Evolutionary conservation across 208 protist genomes (phyloP).

Genomic region (Crithidia sp.): DNA sequence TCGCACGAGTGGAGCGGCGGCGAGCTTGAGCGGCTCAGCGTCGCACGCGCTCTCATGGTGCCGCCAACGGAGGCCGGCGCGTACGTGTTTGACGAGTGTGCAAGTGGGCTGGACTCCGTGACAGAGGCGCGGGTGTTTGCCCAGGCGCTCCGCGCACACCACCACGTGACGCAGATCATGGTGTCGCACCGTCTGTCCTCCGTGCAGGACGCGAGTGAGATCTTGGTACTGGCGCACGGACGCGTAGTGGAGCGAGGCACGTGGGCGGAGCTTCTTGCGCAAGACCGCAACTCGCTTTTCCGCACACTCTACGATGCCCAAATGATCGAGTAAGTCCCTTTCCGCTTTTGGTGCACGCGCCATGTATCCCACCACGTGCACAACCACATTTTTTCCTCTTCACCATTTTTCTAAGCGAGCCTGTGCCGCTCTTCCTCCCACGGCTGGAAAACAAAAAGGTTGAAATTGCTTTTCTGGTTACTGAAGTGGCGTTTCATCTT

Average conservation of each 20-base stretch:
- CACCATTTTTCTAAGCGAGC: too few species aligned
- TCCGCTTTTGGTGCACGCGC: background rate
- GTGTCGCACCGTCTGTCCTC: constrained; percentile 73
- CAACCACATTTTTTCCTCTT: constrained; percentile 7
- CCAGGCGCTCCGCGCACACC: background rate
- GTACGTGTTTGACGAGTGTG: constrained; percentile 71
- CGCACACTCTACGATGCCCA: constrained; percentile 22
- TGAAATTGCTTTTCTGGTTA: too few species aligned
- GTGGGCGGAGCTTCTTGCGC: constrained; percentile 50
- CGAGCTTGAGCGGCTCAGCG: constrained; percentile 62
- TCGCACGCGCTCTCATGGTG: constrained; percentile 65
- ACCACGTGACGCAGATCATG: constrained; percentile 36
- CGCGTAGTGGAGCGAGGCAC: constrained; percentile 58
- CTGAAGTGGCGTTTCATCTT: too few species aligned
- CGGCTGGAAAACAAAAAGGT: too few species aligned
- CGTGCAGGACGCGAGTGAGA: constrained; percentile 47
- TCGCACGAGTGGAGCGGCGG: constrained; percentile 64
- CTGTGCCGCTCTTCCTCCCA: too few species aligned
- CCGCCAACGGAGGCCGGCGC: constrained; percentile 21
- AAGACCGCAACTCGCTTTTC: constrained; percentile 25
- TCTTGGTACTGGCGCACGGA: constrained; percentile 68
- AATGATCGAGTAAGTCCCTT: background rate
- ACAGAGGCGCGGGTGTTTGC: constrained; percentile 59
- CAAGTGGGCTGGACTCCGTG: constrained; percentile 66
- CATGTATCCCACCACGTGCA: background rate